phyloP scores from a whole-genome alignment of 345 rosid species.

The Geranium brycei region DNA sequence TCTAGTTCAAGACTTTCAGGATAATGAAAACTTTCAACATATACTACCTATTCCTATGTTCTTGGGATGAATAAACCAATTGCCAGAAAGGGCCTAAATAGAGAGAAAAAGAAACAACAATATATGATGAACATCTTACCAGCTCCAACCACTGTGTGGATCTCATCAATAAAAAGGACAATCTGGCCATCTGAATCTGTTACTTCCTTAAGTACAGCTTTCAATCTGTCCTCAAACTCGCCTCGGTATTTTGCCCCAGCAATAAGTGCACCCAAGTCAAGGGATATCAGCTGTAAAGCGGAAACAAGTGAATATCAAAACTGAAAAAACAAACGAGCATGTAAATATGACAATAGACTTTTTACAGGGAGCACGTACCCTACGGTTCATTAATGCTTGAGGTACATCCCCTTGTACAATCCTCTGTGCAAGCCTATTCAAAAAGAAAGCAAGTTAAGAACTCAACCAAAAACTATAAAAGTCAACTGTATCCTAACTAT shows the following conservation, averaged over 20 bases:
- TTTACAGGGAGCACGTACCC: constrained; percentile 31
- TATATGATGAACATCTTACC: constrained; percentile 29
- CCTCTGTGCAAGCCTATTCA: constrained; percentile 91
- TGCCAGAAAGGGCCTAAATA: neutral
- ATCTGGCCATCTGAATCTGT: constrained; percentile 92
- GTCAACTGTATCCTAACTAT: neutral
- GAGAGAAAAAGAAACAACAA: neutral
- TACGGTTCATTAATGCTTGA: constrained; percentile 93
- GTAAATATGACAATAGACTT: neutral
- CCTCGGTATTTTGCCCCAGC: constrained; percentile 99
- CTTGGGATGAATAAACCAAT: neutral
- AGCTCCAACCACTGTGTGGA: constrained; percentile 98
- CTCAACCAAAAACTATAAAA: neutral
- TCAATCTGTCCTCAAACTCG: constrained; percentile 95
- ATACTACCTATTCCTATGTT: neutral
- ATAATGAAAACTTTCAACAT: no score
- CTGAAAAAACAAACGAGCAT: neutral
- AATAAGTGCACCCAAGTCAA: constrained; percentile 96
- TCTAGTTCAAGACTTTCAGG: neutral
- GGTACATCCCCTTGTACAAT: constrained; percentile 99
- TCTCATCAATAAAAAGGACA: constrained; percentile 92
- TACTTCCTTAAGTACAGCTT: constrained; percentile 93
- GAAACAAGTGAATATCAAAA: neutral
- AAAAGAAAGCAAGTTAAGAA: constrained; percentile 6
- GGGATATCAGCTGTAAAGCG: constrained; percentile 67